A percentile compares a stretch with the other conserved stretches of the same genome.
These are phyloP conservation scores for Colletotrichum navitas DNA, from an alignment of 2,329 filamentous ascomycete genomes.

Conservation along the genomic window DNA sequence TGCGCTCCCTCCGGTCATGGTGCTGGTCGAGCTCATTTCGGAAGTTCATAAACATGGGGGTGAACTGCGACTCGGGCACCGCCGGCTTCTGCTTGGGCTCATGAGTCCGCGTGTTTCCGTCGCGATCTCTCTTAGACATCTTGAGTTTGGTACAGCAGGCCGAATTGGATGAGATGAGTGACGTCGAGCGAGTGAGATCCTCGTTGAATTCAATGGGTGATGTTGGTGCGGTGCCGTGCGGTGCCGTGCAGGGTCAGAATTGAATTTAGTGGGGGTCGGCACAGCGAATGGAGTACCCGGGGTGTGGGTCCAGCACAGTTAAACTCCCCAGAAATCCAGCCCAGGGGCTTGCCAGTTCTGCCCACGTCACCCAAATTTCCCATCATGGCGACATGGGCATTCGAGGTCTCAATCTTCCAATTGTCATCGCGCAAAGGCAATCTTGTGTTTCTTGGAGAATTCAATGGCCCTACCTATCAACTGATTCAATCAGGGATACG, in stretches of 20 bases:
- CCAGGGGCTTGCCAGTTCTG: slow-evolving; percentile 35
- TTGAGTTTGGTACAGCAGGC: background rate
- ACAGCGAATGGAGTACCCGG: background rate
- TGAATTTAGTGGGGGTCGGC: slow-evolving; percentile 33
- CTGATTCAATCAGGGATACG: background rate
- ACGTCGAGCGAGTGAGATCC: background rate
- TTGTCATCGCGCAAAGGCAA: background rate
- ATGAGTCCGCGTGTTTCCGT: slow-evolving; percentile 62
- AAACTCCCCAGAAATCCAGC: background rate
- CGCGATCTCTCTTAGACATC: slow-evolving; percentile 63
- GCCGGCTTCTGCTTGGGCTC: slow-evolving; percentile 48
- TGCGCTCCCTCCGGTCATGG: slow-evolving; percentile 89
- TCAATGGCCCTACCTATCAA: background rate
- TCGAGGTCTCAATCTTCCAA: slow-evolving; percentile 1
- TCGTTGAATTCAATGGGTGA: slow-evolving; percentile 26
- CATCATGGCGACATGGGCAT: slow-evolving; percentile 13
- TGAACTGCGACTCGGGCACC: slow-evolving; percentile 61
- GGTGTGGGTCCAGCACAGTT: slow-evolving; percentile 19
- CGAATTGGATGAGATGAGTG: background rate
- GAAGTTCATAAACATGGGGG: slow-evolving; percentile 87
- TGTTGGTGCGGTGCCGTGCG: slow-evolving; percentile 16
- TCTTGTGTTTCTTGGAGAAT: background rate
- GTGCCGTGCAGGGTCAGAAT: slow-evolving; percentile 28
- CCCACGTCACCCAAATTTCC: slow-evolving; percentile 42
- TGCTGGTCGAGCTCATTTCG: slow-evolving; percentile 92